Evolutionary conservation across 2,329 filamentous ascomycete genomes (phyloP).

Genomic region (Diaporthe sp.): DNA sequence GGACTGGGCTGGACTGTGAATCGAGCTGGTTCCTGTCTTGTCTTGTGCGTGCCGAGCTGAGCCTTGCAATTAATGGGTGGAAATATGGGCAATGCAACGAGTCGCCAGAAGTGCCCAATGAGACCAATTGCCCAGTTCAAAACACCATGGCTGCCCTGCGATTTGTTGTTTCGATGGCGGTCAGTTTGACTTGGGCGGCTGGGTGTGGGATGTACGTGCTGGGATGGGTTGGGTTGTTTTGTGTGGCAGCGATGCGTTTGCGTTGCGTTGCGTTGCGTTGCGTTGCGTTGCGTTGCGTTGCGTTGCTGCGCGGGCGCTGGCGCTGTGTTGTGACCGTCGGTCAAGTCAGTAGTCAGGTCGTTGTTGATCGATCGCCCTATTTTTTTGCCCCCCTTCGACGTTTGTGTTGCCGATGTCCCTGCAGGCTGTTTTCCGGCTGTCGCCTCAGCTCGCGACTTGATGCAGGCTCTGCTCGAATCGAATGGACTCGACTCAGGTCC

Average conservation of each 20-base stretch:
- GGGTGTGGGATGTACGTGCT: constrained; percentile 25
- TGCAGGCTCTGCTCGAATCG: constrained; percentile 1
- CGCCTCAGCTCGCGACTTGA: constrained; percentile 10
- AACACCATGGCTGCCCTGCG: constrained; percentile 56
- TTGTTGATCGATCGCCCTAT: constrained; percentile 30
- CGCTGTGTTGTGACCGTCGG: constrained; percentile 15
- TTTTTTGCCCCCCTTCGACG: constrained; percentile 26
- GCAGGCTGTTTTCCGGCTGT: constrained; percentile 8
- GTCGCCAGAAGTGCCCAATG: constrained; percentile 47
- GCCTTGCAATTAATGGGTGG: constrained; percentile 23
- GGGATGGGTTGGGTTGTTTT: constrained; percentile 11
- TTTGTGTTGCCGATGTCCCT: constrained; percentile 12
- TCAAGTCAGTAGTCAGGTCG: neutral
- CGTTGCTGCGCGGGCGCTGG: neutral
- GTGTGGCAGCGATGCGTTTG: constrained; percentile 23
- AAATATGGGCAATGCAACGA: constrained; percentile 29
- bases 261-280: neutral
- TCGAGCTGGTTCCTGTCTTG: neutral
- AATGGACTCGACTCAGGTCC: constrained; percentile 23
- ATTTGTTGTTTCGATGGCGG: constrained; percentile 46
- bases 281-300: constrained; percentile 2
- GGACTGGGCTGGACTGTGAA: neutral
- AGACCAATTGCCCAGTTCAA: constrained; percentile 42
- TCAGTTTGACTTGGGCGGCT: constrained; percentile 35
- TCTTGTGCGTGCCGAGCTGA: constrained; percentile 11